Percentiles rank a stretch among this genome's conserved stretches.
Evolutionary conservation across 148 eudicot genomes (phyloP).

Genomic region (Spergularia bocconei): DNA sequence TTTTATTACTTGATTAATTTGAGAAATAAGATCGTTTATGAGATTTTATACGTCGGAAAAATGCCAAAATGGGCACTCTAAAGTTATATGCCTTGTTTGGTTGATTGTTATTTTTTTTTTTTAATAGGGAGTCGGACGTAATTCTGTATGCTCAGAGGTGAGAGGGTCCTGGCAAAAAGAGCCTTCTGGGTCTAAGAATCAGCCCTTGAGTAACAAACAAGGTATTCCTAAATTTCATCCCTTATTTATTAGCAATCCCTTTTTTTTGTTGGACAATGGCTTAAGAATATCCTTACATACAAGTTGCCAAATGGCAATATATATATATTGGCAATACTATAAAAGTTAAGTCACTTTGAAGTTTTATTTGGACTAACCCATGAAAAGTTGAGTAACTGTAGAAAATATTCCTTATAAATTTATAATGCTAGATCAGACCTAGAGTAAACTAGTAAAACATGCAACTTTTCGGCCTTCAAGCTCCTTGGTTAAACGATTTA

Average conservation of each 20-base stretch:
- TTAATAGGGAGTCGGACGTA: slow-evolving; percentile 15
- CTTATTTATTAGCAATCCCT: too few relatives aligned
- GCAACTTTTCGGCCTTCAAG: not conserved
- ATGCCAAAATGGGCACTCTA: too few relatives aligned
- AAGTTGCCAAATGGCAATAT: not conserved
- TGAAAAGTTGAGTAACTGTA: not conserved
- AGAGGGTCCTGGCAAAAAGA: slow-evolving; percentile 38
- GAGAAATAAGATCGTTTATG: too few relatives aligned
- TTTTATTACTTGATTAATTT: too few relatives aligned
- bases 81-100: not conserved
- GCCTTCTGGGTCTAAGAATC: slow-evolving; percentile 18
- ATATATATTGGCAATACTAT: not conserved
- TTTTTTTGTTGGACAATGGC: too few relatives aligned
- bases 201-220: slow-evolving; percentile 26
- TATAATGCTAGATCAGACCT: not conserved
- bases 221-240: slow-evolving; percentile 12
- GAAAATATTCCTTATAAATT: slow-evolving; percentile 1
- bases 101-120: not conserved
- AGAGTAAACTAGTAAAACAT: not conserved
- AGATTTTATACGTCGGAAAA: too few relatives aligned
- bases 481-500: too few relatives aligned
- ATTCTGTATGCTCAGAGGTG: slow-evolving; percentile 17
- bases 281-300: too few relatives aligned
- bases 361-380: not conserved
- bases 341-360: slow-evolving; percentile 1